These are phyloP conservation scores for Plectosphaerella plurivora DNA, from an alignment of 2,329 filamentous ascomycete genomes.

Conservation along the genomic window DNA sequence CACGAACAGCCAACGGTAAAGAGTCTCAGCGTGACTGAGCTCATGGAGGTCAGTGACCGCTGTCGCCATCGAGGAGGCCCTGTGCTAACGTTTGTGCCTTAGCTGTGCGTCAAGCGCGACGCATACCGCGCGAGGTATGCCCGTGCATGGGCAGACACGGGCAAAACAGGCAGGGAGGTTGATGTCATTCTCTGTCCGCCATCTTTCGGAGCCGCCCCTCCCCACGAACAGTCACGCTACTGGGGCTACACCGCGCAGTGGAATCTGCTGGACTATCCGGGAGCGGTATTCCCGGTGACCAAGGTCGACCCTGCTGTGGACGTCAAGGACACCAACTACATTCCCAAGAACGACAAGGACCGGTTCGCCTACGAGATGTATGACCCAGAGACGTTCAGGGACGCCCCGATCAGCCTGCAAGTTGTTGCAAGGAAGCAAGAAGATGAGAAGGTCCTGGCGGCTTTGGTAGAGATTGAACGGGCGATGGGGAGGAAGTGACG, in stretches of 20 bases:
- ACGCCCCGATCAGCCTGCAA: conserved; percentile 47
- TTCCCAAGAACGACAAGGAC: conserved; percentile 30
- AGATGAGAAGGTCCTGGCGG: conserved; percentile 32
- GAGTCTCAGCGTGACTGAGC: conserved; percentile 16
- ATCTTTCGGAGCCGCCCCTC: conserved; percentile 37
- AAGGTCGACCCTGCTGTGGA: conserved; percentile 14
- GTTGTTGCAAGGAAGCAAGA: conserved; percentile 47
- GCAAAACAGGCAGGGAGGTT: conserved; percentile 16
- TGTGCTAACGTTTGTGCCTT: not conserved
- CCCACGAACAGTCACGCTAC: conserved; percentile 29
- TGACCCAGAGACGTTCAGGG: conserved; percentile 38
- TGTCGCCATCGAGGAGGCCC: no score
- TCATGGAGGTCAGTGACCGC: conserved; percentile 24
- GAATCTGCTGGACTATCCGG: conserved; percentile 67
- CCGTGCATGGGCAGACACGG: conserved; percentile 11
- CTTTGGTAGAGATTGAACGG: not conserved
- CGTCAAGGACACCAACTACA: conserved; percentile 4
- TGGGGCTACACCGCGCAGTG: conserved; percentile 65
- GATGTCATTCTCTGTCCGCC: conserved; percentile 48
- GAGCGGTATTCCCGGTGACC: conserved; percentile 53
- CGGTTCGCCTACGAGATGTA: conserved; percentile 17
- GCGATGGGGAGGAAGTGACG: not conserved
- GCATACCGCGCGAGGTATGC: conserved; percentile 13
- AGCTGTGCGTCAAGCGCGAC: conserved; percentile 13
- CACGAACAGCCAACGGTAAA: conserved; percentile 36